A percentile compares a stretch with the other conserved stretches of the same genome.
Conservation (phyloP, 2,329 filamentous ascomycete genomes). For the Calonectria montana region DNA sequence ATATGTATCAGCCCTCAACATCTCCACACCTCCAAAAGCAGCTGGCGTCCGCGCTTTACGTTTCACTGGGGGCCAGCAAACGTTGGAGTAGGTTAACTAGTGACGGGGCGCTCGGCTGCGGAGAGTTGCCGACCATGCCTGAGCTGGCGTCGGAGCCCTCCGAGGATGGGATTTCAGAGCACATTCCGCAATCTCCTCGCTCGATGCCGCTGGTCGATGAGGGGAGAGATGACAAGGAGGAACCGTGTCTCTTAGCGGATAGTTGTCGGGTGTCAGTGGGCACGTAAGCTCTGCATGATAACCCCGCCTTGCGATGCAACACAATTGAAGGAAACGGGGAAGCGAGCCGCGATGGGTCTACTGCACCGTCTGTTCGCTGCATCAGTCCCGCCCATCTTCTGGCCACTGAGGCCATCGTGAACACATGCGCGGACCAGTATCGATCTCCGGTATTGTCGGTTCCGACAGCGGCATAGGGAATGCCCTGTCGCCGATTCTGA, state of each 20-base stretch:
- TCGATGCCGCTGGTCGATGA: background rate
- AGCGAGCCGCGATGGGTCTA: conserved; percentile 35
- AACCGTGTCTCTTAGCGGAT: conserved; percentile 19
- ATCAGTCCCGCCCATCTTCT: conserved; percentile 1
- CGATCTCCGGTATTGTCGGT: background rate
- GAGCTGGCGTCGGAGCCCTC: background rate
- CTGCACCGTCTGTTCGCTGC: background rate
- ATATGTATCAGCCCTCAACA: conserved; percentile 1
- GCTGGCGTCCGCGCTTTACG: conserved; percentile 4
- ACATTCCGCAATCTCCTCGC: background rate
- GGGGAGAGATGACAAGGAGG: conserved; percentile 2
- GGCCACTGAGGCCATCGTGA: conserved; percentile 1
- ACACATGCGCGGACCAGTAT: background rate
- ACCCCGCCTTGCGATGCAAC: conserved; percentile 37
- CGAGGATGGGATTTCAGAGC: background rate
- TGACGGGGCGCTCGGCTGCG: background rate
- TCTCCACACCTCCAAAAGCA: conserved; percentile 4
- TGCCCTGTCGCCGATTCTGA: background rate
- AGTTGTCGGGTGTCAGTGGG: conserved; percentile 4
- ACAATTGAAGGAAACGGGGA: conserved; percentile 26
- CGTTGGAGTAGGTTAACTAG: conserved; percentile 2
- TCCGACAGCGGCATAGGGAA: background rate
- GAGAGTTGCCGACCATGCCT: background rate
- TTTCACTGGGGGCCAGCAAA: background rate
- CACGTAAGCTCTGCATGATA: conserved; percentile 24